Conservation (phyloP, 768 basidiomycete genomes). For the Xerocomellus dryophilus region DNA sequence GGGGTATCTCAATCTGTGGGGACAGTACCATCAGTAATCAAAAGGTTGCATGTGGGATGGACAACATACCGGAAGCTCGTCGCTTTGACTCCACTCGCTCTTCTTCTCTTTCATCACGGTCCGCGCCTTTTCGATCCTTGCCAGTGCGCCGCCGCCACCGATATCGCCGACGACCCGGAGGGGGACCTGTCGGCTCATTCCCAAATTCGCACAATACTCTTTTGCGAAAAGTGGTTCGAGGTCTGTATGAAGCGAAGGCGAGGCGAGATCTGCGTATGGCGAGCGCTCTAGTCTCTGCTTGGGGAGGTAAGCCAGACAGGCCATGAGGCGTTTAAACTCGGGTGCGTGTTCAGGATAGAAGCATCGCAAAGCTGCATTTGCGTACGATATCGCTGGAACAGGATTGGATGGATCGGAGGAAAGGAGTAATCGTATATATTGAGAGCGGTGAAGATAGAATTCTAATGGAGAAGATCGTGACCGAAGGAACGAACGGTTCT, state of each 20-base stretch:
- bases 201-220: slow-evolving; percentile 84
- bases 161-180: slow-evolving; percentile 89
- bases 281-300: slow-evolving; percentile 60
- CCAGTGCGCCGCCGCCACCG: slow-evolving; percentile 87
- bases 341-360: slow-evolving; percentile 59
- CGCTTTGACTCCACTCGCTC: slow-evolving; percentile 87
- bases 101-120: slow-evolving; percentile 91
- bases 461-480: slow-evolving; percentile 77
- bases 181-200: slow-evolving; percentile 87
- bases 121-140: slow-evolving; percentile 90
- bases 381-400: slow-evolving; percentile 68
- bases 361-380: slow-evolving; percentile 57
- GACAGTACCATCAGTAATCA: background rate
- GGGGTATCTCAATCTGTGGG: slow-evolving; percentile 85
- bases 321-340: slow-evolving; percentile 70
- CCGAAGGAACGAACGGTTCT: slow-evolving; percentile 63
- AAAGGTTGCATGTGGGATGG: background rate
- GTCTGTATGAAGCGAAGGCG: slow-evolving; percentile 69
- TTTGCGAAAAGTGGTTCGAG: slow-evolving; percentile 81
- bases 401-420: slow-evolving; percentile 57
- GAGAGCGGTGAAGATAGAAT: slow-evolving; percentile 87
- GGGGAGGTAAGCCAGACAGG: slow-evolving; percentile 70
- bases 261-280: slow-evolving; percentile 73
- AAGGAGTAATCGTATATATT: slow-evolving; percentile 79
- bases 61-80: slow-evolving; percentile 75